Evolutionary conservation across 2,329 filamentous ascomycete genomes (phyloP).

Genomic region (Venturiaceae sp.): DNA sequence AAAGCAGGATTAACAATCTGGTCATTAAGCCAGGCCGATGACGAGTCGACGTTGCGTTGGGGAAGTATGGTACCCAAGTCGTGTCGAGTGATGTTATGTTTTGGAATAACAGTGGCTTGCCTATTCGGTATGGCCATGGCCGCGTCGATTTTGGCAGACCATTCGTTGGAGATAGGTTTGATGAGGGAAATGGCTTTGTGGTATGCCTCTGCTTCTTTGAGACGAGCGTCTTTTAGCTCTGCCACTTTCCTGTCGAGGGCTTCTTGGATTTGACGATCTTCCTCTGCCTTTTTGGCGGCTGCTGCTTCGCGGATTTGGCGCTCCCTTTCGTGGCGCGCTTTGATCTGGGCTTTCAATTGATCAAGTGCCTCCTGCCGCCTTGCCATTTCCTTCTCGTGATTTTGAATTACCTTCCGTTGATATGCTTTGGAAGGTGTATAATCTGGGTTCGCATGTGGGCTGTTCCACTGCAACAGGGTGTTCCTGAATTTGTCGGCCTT

Average conservation of each 20-base stretch:
- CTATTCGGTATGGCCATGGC: neutral
- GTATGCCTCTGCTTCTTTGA: neutral
- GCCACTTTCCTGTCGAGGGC: neutral
- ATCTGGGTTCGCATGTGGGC: neutral
- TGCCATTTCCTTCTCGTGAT: neutral
- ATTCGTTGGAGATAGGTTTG: neutral
- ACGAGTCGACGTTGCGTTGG: slow-evolving; percentile 20
- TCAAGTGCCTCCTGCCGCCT: neutral
- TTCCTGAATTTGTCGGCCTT: neutral
- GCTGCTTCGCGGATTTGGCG: neutral
- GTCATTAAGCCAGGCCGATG: slow-evolving; percentile 64
- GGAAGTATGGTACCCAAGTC: slow-evolving; percentile 53
- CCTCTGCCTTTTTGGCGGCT: neutral
- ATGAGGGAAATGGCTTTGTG: neutral
- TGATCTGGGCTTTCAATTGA: neutral
- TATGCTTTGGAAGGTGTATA: neutral
- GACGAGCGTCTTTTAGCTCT: neutral
- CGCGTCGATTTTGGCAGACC: neutral
- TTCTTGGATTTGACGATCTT: neutral
- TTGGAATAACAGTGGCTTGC: neutral
- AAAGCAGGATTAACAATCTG: slow-evolving; percentile 63
- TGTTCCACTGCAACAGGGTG: neutral
- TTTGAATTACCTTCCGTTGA: neutral
- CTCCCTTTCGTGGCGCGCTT: neutral
- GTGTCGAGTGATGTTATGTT: slow-evolving; percentile 36